Conservation (phyloP, 2,329 filamentous ascomycete genomes). For the Diaporthe longicolla region DNA sequence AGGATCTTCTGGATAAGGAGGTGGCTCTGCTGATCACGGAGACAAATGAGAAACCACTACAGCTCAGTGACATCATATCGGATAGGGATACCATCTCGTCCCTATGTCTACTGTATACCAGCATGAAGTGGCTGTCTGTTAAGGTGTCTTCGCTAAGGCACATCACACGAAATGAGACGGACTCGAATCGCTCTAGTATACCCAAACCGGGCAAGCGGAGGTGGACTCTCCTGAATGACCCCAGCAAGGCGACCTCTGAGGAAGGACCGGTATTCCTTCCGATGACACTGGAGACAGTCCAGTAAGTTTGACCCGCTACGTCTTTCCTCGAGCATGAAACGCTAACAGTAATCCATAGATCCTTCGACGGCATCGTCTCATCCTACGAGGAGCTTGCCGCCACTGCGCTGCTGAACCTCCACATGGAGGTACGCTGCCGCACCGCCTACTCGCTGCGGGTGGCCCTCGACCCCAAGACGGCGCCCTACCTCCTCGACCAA, state of each 20-base stretch:
- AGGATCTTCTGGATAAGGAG: conserved; percentile 74
- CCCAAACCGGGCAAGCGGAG: conserved; percentile 75
- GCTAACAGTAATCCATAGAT: conserved; percentile 59
- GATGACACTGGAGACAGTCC: conserved; percentile 86
- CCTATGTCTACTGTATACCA: conserved; percentile 91
- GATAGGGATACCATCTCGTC: conserved; percentile 89
- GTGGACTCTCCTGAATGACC: conserved; percentile 85
- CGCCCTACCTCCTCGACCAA: conserved; percentile 76
- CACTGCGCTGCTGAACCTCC: conserved; percentile 85
- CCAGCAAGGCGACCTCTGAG: conserved; percentile 70
- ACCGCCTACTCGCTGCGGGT: conserved; percentile 83
- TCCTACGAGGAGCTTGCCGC: conserved; percentile 86
- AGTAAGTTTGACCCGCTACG: conserved; percentile 65
- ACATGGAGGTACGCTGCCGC: conserved; percentile 89
- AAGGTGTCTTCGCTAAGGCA: conserved; percentile 86
- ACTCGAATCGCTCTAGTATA: conserved; percentile 71
- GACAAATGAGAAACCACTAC: conserved; percentile 73
- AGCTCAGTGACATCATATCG: conserved; percentile 86
- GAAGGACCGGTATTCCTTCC: conserved; percentile 83
- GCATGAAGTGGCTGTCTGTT: conserved; percentile 96
- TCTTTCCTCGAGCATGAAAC: not conserved
- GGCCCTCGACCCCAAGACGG: conserved; percentile 72
- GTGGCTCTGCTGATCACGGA: conserved; percentile 69
- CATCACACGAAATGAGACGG: conserved; percentile 81
- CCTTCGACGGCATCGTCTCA: conserved; percentile 88